Evolutionary conservation across 139 green algal species (phyloP).

Genomic region (Diplosphaera chodatii): DNA sequence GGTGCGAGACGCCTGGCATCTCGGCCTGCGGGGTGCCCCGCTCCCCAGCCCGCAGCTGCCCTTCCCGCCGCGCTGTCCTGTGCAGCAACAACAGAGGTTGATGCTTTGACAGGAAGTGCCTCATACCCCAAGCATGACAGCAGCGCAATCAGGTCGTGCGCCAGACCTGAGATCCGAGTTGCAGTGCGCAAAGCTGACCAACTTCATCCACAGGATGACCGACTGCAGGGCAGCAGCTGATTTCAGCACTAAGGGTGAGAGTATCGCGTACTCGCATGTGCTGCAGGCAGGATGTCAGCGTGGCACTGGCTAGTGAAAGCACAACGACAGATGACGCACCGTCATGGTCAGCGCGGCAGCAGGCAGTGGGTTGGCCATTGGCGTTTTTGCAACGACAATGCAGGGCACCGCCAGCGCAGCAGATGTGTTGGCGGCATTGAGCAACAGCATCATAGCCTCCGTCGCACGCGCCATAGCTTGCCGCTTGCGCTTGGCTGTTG

Average conservation of each 20-base stretch:
- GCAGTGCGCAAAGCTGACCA: slow-evolving; percentile 72
- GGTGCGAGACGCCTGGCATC: background rate
- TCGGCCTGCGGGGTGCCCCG: slow-evolving; percentile 20
- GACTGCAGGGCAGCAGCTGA: background rate
- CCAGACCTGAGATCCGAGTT: slow-evolving; percentile 54
- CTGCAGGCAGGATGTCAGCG: background rate
- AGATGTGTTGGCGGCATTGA: slow-evolving; percentile 37
- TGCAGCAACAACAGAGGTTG: too few species aligned
- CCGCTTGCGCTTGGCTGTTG: background rate
- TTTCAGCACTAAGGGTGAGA: background rate
- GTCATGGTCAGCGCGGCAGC: slow-evolving; percentile 49
- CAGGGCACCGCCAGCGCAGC: slow-evolving; percentile 40
- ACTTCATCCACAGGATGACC: slow-evolving; percentile 69
- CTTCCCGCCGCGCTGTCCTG: slow-evolving; percentile 14
- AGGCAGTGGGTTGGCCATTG: slow-evolving; percentile 43
- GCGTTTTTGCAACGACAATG: slow-evolving; percentile 31
- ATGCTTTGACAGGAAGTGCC: too few species aligned
- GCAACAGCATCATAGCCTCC: slow-evolving; percentile 45
- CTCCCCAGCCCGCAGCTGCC: slow-evolving; percentile 47
- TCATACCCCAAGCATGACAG: too few species aligned
- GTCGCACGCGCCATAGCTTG: background rate
- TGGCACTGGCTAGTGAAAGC: background rate
- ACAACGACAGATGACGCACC: background rate
- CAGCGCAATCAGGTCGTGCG: background rate
- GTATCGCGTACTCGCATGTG: too few species aligned